These are phyloP conservation scores for Trypanosoma boissoni DNA, from an alignment of 208 protist species.

Conservation along the genomic window DNA sequence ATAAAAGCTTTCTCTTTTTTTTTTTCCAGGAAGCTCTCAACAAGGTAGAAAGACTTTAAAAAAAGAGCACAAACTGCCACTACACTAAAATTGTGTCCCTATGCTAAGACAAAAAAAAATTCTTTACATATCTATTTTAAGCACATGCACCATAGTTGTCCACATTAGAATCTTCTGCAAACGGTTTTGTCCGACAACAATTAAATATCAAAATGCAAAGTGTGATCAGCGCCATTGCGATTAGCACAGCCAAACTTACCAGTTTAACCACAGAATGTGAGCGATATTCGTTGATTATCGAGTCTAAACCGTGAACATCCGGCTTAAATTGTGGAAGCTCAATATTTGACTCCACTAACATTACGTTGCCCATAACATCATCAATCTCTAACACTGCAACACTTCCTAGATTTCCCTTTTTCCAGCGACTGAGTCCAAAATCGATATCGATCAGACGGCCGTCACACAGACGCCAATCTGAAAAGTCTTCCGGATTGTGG, in stretches of 20 bases:
- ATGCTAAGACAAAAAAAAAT: too few species aligned
- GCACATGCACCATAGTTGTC: too few species aligned
- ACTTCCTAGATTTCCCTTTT: slow-evolving; percentile 82
- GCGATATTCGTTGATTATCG: slow-evolving; percentile 10
- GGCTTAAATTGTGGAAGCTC: slow-evolving; percentile 21
- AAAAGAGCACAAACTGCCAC: too few species aligned
- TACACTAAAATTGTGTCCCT: too few species aligned
- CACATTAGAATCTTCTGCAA: not conserved
- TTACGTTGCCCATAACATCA: slow-evolving; percentile 62
- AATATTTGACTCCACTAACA: slow-evolving; percentile 66
- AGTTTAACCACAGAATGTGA: slow-evolving; percentile 33
- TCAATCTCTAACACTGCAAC: slow-evolving; percentile 86
- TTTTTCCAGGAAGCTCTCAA: too few species aligned
- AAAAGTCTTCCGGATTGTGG: slow-evolving; percentile 74
- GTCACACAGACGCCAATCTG: slow-evolving; percentile 72
- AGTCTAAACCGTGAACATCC: slow-evolving; percentile 12
- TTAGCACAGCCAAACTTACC: slow-evolving; percentile 16
- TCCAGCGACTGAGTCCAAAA: slow-evolving; percentile 89
- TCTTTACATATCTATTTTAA: too few species aligned
- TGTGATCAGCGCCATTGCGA: slow-evolving; percentile 26
- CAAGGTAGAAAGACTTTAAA: too few species aligned
- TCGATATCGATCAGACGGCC: slow-evolving; percentile 83
- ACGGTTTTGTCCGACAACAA: not conserved
- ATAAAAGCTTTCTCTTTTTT: too few species aligned
- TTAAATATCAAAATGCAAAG: too few species aligned